Percentiles rank a stretch among this genome's conserved stretches.
phyloP scores from a whole-genome alignment of 345 rosid genomes.

The Nephelium lappaceum region DNA sequence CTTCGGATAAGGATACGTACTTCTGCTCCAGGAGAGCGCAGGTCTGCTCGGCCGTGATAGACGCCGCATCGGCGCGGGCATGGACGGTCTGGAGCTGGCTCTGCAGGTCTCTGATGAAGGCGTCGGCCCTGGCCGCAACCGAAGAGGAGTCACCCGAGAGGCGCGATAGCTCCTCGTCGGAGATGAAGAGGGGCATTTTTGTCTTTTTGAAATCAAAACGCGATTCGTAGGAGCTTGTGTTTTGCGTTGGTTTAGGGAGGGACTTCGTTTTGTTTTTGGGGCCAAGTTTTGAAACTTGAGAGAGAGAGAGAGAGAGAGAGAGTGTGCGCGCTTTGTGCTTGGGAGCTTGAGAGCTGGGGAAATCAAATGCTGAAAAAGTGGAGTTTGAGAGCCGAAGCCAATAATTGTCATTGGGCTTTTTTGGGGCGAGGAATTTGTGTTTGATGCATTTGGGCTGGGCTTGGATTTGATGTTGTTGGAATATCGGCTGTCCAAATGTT shows the following conservation, averaged over 20 bases:
- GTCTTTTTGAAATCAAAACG: not conserved
- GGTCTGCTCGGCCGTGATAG: conserved; percentile 95
- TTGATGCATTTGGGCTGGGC: too few relatives aligned
- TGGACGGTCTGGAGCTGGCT: conserved; percentile 69
- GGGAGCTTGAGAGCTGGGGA: not conserved
- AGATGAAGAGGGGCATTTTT: conserved; percentile 77
- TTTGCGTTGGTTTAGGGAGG: too few relatives aligned
- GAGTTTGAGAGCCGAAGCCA: too few relatives aligned
- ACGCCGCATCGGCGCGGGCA: conserved; percentile 81
- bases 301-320: too few relatives aligned
- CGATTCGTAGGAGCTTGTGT: not conserved
- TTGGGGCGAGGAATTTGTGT: too few relatives aligned
- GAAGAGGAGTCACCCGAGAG: conserved; percentile 62
- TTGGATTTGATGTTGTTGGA: too few relatives aligned
- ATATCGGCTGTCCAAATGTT: too few relatives aligned
- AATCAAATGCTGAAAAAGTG: too few relatives aligned
- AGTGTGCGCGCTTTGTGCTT: too few relatives aligned
- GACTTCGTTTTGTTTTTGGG: not conserved
- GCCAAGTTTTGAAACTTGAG: not conserved
- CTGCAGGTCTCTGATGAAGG: conserved; percentile 56
- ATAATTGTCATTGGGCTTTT: too few relatives aligned
- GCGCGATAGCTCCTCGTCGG: conserved; percentile 82
- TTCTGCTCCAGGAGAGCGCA: conserved; percentile 96
- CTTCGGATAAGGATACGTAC: conserved; percentile 70
- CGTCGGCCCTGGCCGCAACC: conserved; percentile 82